These are phyloP conservation scores for Sechiopsis laciniata DNA, from an alignment of 306 rosid species.

Conservation along the genomic window DNA sequence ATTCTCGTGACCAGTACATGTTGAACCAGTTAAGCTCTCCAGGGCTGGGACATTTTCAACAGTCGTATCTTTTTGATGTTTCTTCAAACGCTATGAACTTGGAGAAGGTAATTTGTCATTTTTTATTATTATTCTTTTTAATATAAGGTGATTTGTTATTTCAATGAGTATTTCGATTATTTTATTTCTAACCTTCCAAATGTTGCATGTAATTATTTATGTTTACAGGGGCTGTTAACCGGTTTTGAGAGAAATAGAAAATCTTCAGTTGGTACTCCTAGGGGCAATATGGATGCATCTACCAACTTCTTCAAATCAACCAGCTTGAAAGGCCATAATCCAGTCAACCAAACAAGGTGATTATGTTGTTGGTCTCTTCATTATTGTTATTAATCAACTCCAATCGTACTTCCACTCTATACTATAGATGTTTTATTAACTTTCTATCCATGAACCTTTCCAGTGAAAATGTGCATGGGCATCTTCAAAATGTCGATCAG, in stretches of 20 bases:
- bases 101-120: slow-evolving; percentile 31
- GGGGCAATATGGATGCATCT: slow-evolving; percentile 32
- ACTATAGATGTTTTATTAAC: slow-evolving; percentile 9
- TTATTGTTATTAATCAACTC: not conserved
- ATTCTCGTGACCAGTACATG: slow-evolving; percentile 19
- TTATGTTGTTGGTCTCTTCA: slow-evolving; percentile 4
- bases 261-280: slow-evolving; percentile 22
- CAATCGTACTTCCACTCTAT: not conserved
- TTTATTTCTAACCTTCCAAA: not conserved
- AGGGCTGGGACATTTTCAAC: slow-evolving; percentile 28
- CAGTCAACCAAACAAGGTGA: slow-evolving; percentile 38
- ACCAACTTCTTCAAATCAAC: slow-evolving; percentile 27
- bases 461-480: slow-evolving; percentile 41
- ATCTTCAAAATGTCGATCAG: slow-evolving; percentile 41
- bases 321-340: slow-evolving; percentile 24
- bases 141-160: slow-evolving; percentile 27
- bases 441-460: slow-evolving; percentile 20
- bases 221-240: slow-evolving; percentile 26
- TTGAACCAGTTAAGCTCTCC: slow-evolving; percentile 28
- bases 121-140: too few relatives aligned
- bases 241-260: slow-evolving; percentile 24
- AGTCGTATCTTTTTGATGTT: slow-evolving; percentile 28
- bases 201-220: slow-evolving; percentile 6
- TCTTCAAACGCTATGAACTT: slow-evolving; percentile 23
- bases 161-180: slow-evolving; percentile 2